phyloP scores from a whole-genome alignment of 2,329 filamentous ascomycete species.

The Cylindrodendrum hubeiense region DNA sequence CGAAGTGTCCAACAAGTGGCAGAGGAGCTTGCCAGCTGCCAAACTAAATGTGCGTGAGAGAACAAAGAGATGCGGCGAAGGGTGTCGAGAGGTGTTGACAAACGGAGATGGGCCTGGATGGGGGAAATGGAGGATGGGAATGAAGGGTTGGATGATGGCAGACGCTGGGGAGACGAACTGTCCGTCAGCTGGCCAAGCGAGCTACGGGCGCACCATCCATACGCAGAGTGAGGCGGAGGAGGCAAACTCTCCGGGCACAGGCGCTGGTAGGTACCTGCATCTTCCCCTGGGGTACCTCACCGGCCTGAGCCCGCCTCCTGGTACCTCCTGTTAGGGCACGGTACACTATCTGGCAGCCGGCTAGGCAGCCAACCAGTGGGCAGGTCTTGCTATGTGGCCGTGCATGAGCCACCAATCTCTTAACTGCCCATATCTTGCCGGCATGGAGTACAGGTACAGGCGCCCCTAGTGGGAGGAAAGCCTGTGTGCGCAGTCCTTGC shows the following conservation, averaged over 20 bases:
- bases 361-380: neutral
- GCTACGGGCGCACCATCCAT: slow-evolving; percentile 11
- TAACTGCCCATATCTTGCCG: neutral
- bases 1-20: slow-evolving; percentile 29
- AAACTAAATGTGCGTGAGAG: slow-evolving; percentile 26
- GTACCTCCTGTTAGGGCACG: neutral
- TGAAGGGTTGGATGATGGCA: slow-evolving; percentile 35
- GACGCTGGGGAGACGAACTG: slow-evolving; percentile 34
- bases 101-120: neutral
- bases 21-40: slow-evolving; percentile 31
- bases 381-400: neutral
- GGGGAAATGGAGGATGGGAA: slow-evolving; percentile 15
- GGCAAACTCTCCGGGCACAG: slow-evolving; percentile 3
- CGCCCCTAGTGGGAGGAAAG: neutral
- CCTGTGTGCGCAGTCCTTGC: neutral
- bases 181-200: slow-evolving; percentile 36
- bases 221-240: neutral
- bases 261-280: slow-evolving; percentile 10
- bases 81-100: slow-evolving; percentile 33
- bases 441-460: neutral
- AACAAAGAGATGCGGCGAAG: slow-evolving; percentile 28
- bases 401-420: slow-evolving; percentile 2
- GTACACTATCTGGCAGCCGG: neutral
- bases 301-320: neutral
- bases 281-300: neutral